Conservation (phyloP, 371 early-diverging fungal species). For the Mortierella sp. region DNA sequence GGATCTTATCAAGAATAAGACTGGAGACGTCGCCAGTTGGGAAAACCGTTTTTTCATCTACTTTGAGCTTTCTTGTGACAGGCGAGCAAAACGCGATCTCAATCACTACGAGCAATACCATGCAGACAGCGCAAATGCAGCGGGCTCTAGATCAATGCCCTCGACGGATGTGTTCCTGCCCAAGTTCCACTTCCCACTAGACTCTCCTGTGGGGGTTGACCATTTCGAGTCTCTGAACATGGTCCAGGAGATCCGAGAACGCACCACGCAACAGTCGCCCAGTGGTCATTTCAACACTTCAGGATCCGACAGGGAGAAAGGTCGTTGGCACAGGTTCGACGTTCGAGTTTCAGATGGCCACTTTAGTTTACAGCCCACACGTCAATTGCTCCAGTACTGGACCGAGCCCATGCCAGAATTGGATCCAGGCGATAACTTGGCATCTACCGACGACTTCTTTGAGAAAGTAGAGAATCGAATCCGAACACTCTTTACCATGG, state of each 20-base stretch:
- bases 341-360: conserved; percentile 37
- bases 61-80: conserved; percentile 20
- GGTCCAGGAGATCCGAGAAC: conserved; percentile 26
- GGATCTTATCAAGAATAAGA: conserved; percentile 23
- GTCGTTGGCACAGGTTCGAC: conserved; percentile 50
- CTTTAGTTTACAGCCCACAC: conserved; percentile 6
- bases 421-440: conserved; percentile 30
- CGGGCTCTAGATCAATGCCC: background rate
- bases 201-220: conserved; percentile 33
- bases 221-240: conserved; percentile 36
- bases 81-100: conserved; percentile 16
- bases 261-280: background rate
- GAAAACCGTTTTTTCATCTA: conserved; percentile 38
- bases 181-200: conserved; percentile 43
- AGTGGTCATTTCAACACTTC: background rate
- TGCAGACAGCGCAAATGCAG: background rate
- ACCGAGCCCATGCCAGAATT: conserved; percentile 6
- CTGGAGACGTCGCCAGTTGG: conserved; percentile 36
- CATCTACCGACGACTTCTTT: conserved; percentile 16
- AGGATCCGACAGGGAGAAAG: conserved; percentile 21
- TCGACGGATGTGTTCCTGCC: conserved; percentile 53
- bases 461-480: conserved; percentile 26
- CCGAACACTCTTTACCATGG: conserved; percentile 12
- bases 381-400: conserved; percentile 43
- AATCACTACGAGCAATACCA: background rate